These are phyloP conservation scores for Aspergillus vadensis DNA, from an alignment of 2,329 filamentous ascomycete genomes.

Conservation along the genomic window DNA sequence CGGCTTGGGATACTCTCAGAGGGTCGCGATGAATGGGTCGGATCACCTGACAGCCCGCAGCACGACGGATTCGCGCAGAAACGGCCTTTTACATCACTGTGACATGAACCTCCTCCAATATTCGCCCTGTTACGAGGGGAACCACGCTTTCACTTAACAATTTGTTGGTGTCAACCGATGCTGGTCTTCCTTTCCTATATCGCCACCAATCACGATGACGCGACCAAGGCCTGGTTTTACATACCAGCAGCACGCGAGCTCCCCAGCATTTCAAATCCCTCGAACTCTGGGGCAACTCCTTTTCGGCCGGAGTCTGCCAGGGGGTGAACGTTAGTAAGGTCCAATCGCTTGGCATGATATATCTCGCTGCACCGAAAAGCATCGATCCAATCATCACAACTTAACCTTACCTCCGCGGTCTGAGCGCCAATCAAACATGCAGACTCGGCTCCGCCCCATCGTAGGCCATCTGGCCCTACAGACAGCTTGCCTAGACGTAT, in stretches of 20 bases:
- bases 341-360: background rate
- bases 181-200: background rate
- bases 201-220: background rate
- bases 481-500: background rate
- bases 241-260: background rate
- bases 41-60: background rate
- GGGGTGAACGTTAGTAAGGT: background rate
- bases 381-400: background rate
- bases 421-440: background rate
- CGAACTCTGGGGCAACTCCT: background rate
- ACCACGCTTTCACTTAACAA: background rate
- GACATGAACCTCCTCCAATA: background rate
- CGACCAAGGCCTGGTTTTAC: background rate
- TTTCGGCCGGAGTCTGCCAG: background rate
- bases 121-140: background rate
- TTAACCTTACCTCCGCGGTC: background rate
- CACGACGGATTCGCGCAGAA: background rate
- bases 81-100: slow-evolving; percentile 1
- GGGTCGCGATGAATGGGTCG: background rate
- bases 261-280: background rate
- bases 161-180: background rate
- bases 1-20: background rate
- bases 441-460: background rate
- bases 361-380: background rate
- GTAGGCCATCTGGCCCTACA: background rate